phyloP scores from a whole-genome alignment of 345 rosid species.

The Eutrema yunnanense region DNA sequence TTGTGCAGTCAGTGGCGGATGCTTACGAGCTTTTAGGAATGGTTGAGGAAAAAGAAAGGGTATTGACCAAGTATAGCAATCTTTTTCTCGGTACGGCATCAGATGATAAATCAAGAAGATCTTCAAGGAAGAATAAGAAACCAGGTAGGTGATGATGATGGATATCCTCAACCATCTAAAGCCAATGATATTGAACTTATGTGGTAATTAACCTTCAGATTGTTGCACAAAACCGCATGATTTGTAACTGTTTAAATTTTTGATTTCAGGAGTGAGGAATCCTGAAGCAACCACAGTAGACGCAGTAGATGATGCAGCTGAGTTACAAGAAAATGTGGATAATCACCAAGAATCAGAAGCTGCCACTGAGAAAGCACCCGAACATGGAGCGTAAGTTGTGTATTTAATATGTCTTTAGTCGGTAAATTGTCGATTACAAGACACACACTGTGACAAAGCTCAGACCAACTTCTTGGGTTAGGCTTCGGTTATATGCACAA shows the following conservation, averaged over 20 bases:
- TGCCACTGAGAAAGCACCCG: background rate
- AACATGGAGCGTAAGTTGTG: constrained; percentile 12
- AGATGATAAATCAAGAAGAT: constrained; percentile 26
- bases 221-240: background rate
- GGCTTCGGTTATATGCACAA: no score
- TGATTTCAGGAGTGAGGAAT: constrained; percentile 15
- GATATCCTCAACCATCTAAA: no score
- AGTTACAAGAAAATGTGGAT: background rate
- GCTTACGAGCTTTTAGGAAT: constrained; percentile 69
- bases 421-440: background rate
- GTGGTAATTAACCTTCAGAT: background rate
- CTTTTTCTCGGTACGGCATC: constrained; percentile 31
- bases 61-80: constrained; percentile 53
- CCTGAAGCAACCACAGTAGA: constrained; percentile 18
- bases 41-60: constrained; percentile 58
- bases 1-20: constrained; percentile 72
- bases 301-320: background rate
- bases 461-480: background rate
- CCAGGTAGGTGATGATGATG: constrained; percentile 33
- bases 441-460: background rate
- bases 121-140: constrained; percentile 40
- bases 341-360: constrained; percentile 4
- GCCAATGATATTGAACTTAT: no score
- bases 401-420: background rate
- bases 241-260: background rate